Evolutionary conservation across 257 asterid species (phyloP), one percentile per base, ranked within the genome.

Genomic region (Solanum bulbocastanum): DNA sequence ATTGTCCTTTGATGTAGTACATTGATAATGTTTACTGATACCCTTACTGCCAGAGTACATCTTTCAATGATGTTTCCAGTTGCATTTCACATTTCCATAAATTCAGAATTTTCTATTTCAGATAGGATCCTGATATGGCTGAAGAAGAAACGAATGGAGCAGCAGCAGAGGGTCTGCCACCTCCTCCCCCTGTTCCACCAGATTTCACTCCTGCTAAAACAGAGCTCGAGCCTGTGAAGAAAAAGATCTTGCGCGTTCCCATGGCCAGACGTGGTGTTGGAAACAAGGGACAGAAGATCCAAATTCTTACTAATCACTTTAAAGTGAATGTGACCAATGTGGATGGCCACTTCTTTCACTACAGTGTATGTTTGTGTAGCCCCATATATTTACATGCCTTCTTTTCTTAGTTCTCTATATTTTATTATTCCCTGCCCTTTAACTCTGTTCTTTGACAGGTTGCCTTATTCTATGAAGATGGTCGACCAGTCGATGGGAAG

Each of bases 401-500:
- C 30, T 32, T 10, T 35, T 14, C 13, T 8, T 7, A 5, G 65
- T 20, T 32, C 39, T 46, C 6, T 81, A 30, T 30, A 16, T 46
- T 27, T 58, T 13, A 37, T 27, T 5, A 8, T 18, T 42, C n/a
- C 10, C 2, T 20, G 25, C 69, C 32, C 9, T 46, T 15, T 62
- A 33, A 9, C 49, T 39, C 52, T 81, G 10, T 42, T 46, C 27
- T 18, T 72, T 40, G 2, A 86, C 88, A 97, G 99, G 98, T 97
- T 92, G 98, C 99, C 30, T 92, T 97, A 13, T 91, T 89, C 84
- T 97, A 94, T 73, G 98, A 97, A 90, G 99, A 97, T 93, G 98
- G 98, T 2, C 96, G 94, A 52, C 98, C 98, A 4, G 98, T 96
- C 6, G 99, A 97, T 72, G 98, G 94, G 2, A 97, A 97, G 89